A percentile compares a stretch with the other conserved stretches of the same genome.
Evolutionary conservation across 257 asterid species (phyloP).

Genomic region (Linderniella brevidens): DNA sequence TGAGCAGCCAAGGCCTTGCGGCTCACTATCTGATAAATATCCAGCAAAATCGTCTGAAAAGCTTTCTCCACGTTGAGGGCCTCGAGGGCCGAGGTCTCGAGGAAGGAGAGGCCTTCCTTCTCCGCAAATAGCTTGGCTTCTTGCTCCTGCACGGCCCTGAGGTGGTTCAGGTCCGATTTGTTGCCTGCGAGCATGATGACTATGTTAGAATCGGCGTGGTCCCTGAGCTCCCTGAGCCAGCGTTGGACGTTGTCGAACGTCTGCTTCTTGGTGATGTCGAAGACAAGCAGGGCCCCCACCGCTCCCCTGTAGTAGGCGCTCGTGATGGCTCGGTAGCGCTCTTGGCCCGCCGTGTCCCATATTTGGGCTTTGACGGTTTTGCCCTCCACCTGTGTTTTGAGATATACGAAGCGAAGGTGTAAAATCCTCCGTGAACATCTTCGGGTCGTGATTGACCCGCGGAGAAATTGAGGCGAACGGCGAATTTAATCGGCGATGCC

Average conservation of each 20-base stretch:
- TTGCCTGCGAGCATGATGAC: slow-evolving; percentile 37
- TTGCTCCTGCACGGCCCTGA: slow-evolving; percentile 22
- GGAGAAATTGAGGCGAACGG: no score
- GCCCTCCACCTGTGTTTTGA: slow-evolving; percentile 26
- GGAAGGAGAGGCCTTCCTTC: slow-evolving; percentile 31
- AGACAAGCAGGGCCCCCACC: slow-evolving; percentile 32
- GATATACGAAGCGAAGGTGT: no score
- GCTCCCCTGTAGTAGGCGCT: slow-evolving; percentile 41
- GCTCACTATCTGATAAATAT: slow-evolving; percentile 28
- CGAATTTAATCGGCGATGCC: no score
- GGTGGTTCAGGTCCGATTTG: slow-evolving; percentile 26
- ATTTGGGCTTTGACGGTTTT: slow-evolving; percentile 37
- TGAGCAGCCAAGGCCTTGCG: slow-evolving; percentile 32
- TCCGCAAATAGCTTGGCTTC: slow-evolving; percentile 29
- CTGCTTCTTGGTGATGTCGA: slow-evolving; percentile 31
- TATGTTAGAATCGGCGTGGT: slow-evolving; percentile 37
- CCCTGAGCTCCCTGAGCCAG: slow-evolving; percentile 31
- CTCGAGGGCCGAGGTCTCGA: slow-evolving; percentile 15
- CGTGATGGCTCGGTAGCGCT: slow-evolving; percentile 35
- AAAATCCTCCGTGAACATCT: no score
- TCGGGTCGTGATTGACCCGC: no score
- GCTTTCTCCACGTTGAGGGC: slow-evolving; percentile 31
- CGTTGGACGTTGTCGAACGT: slow-evolving; percentile 28
- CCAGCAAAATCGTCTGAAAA: slow-evolving; percentile 28
- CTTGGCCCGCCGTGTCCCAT: slow-evolving; percentile 51